Conservation (phyloP, 2,329 filamentous ascomycete genomes). For the Aureobasidium sp. region DNA sequence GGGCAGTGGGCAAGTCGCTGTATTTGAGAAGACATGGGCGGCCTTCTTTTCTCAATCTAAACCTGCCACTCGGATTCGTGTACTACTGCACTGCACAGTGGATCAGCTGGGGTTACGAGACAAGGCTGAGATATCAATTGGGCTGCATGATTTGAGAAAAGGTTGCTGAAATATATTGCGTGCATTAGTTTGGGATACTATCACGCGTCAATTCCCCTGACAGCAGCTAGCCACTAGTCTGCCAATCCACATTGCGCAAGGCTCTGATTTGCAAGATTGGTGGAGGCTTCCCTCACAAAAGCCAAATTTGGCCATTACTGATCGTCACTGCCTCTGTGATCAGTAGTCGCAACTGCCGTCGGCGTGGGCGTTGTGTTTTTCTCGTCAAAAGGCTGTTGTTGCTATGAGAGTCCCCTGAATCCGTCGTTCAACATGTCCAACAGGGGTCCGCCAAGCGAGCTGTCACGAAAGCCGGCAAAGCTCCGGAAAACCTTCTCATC, state of each 20-base stretch:
- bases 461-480: neutral
- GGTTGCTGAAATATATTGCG: slow-evolving; percentile 7
- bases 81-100: neutral
- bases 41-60: neutral
- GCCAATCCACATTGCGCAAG: slow-evolving; percentile 8
- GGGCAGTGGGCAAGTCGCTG: neutral
- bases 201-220: neutral
- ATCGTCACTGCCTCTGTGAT: neutral
- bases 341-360: slow-evolving; percentile 4
- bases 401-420: neutral
- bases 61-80: neutral
- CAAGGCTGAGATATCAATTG: slow-evolving; percentile 3
- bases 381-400: neutral
- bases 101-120: neutral
- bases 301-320: neutral
- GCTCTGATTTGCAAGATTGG: slow-evolving; percentile 1
- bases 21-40: neutral
- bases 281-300: neutral
- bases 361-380: neutral
- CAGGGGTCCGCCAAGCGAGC: slow-evolving; percentile 10
- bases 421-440: neutral
- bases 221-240: neutral
- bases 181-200: neutral
- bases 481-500: neutral
- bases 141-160: slow-evolving; percentile 3